Evolutionary conservation across 2,329 filamentous ascomycete species (phyloP).

Genomic region (Ceratocystis papillata): DNA sequence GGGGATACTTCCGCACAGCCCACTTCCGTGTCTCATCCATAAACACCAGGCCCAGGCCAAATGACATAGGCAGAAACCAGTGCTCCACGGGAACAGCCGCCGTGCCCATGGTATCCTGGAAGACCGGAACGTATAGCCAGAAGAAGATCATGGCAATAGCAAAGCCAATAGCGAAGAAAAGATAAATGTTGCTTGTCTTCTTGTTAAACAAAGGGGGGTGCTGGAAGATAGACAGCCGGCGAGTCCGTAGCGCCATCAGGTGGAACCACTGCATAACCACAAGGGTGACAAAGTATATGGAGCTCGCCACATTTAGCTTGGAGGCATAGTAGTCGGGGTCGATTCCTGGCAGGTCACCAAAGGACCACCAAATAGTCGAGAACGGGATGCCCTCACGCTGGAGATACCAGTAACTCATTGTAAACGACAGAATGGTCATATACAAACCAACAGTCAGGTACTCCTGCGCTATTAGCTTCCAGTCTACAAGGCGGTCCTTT

Average conservation of each 20-base stretch:
- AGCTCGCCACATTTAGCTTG: constrained; percentile 80
- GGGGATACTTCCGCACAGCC: constrained; percentile 48
- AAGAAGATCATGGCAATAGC: constrained; percentile 94
- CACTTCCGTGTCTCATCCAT: constrained; percentile 59
- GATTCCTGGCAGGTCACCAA: constrained; percentile 87
- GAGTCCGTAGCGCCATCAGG: constrained; percentile 94
- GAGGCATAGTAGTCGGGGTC: constrained; percentile 84
- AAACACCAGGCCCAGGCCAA: constrained; percentile 38
- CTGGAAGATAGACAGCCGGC: constrained; percentile 84
- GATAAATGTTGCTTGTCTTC: constrained; percentile 79
- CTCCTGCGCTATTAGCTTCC: constrained; percentile 59
- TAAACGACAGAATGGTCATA: constrained; percentile 93
- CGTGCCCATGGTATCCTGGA: constrained; percentile 60
- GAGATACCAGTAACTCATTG: constrained; percentile 85
- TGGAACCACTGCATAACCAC: constrained; percentile 99
- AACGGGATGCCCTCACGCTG: constrained; percentile 90
- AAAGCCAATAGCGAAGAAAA: constrained; percentile 84
- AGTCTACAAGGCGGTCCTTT: constrained; percentile 62
- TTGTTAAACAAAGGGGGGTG: constrained; percentile 80
- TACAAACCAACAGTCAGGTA: constrained; percentile 62
- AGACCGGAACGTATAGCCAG: constrained; percentile 79
- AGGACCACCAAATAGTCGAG: constrained; percentile 79
- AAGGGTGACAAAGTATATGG: constrained; percentile 79
- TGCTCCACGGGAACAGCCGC: constrained; percentile 56
- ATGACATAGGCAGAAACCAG: constrained; percentile 66